Conservation (phyloP, 2,329 filamentous ascomycete genomes). For the Trichoderma sp. region DNA sequence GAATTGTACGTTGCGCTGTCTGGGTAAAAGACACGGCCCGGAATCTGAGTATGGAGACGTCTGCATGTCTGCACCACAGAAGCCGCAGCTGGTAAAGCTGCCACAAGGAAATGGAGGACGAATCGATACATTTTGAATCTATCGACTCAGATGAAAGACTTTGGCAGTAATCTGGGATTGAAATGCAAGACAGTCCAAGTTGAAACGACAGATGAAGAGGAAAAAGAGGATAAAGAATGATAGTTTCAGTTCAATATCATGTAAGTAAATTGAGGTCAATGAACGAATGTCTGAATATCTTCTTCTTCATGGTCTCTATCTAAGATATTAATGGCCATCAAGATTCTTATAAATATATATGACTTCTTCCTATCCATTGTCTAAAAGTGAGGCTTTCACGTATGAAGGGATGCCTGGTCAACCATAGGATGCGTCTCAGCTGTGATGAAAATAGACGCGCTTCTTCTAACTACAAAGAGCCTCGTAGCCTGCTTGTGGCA, state of each 20-base stretch:
- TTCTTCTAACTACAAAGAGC: neutral
- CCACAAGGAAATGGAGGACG: neutral
- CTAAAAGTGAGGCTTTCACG: neutral
- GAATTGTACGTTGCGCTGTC: neutral
- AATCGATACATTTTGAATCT: neutral
- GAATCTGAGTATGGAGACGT: neutral
- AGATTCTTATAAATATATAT: neutral
- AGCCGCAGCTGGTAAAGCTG: neutral
- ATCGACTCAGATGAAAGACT: neutral
- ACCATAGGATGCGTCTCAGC: neutral
- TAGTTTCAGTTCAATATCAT: neutral
- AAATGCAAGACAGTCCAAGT: neutral
- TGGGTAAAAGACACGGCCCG: neutral
- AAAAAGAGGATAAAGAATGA: neutral
- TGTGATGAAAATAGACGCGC: neutral
- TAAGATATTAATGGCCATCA: neutral
- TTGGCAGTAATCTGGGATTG: neutral
- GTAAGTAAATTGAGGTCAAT: neutral
- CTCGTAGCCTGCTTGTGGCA: neutral
- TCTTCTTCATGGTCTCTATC: neutral
- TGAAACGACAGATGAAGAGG: neutral
- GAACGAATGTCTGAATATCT: neutral
- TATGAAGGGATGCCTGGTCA: neutral
- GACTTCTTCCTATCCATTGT: neutral
- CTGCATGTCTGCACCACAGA: neutral